A percentile compares a stretch with the other conserved stretches of the same genome.
phyloP scores from a whole-genome alignment of 352 stramenopile species.

The Phytophthora pseudosyringae region DNA sequence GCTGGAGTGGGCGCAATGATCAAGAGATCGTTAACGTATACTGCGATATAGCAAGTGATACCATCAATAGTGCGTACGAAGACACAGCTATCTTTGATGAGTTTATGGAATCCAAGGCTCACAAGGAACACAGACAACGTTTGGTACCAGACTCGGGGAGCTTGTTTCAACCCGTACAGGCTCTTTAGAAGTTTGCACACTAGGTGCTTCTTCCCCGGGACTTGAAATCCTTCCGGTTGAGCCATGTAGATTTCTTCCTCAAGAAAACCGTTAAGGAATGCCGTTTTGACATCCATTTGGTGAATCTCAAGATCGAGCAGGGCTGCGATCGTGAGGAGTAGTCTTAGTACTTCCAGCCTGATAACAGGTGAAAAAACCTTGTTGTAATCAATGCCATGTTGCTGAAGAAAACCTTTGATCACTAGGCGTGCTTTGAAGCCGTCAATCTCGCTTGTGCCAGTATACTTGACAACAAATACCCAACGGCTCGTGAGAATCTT shows the following conservation, averaged over 20 bases:
- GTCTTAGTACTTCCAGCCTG: slow-evolving; percentile 5
- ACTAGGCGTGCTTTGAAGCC: too few species aligned
- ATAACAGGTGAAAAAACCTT: slow-evolving; percentile 2
- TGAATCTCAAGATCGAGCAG: slow-evolving; percentile 28
- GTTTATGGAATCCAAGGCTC: neutral
- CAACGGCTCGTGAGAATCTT: too few species aligned
- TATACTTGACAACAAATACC: too few species aligned
- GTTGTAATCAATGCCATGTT: slow-evolving; percentile 11
- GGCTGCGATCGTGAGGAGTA: neutral
- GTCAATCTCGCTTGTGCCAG: too few species aligned
- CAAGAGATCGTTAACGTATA: slow-evolving; percentile 5
- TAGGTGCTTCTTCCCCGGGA: slow-evolving; percentile 16
- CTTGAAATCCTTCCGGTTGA: slow-evolving; percentile 6
- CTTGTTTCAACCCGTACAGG: slow-evolving; percentile 28
- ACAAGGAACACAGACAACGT: slow-evolving; percentile 1
- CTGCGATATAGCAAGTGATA: neutral
- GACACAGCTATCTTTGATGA: neutral
- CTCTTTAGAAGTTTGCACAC: neutral
- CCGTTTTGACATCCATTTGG: slow-evolving; percentile 40
- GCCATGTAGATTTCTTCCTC: too few species aligned
- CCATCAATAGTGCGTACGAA: neutral
- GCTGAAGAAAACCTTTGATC: slow-evolving; percentile 1
- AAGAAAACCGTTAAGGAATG: too few species aligned
- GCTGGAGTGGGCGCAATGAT: slow-evolving; percentile 11
- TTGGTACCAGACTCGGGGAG: slow-evolving; percentile 21